These are phyloP conservation scores for Clathrus columnatus DNA, from an alignment of 768 basidiomycete species.

Conservation along the genomic window DNA sequence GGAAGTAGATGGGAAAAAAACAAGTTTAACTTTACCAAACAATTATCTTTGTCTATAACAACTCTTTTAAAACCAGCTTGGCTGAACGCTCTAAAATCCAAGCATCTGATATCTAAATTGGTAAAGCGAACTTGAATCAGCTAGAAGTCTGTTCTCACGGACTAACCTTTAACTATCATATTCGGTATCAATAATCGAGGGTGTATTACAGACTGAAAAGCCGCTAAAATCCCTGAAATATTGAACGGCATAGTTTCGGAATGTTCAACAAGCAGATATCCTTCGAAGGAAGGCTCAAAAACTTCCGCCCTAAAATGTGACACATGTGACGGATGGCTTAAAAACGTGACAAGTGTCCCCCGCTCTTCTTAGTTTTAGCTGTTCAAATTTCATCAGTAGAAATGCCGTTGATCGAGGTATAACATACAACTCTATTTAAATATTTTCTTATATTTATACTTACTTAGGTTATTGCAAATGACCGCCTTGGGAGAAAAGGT, in stretches of 20 bases:
- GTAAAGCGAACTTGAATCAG: slow-evolving; percentile 27
- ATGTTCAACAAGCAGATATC: neutral
- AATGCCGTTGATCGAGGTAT: slow-evolving; percentile 52
- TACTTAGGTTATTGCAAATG: slow-evolving; percentile 83
- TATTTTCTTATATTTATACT: slow-evolving; percentile 7
- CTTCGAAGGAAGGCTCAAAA: neutral
- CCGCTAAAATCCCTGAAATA: slow-evolving; percentile 58
- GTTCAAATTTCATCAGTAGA: neutral
- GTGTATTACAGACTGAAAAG: slow-evolving; percentile 59
- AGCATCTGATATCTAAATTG: slow-evolving; percentile 79
- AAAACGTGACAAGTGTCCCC: neutral
- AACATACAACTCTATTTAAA: too few relatives aligned
- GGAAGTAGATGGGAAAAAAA: neutral
- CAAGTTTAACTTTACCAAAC: slow-evolving; percentile 52
- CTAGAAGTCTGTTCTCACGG: neutral
- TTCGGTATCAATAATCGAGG: slow-evolving; percentile 63
- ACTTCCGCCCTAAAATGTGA: neutral
- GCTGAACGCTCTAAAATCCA: slow-evolving; percentile 67
- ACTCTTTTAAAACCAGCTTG: slow-evolving; percentile 79
- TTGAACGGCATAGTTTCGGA: slow-evolving; percentile 58
- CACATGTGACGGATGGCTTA: neutral
- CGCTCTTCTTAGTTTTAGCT: neutral
- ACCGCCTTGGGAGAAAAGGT: slow-evolving; percentile 94
- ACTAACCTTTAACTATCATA: slow-evolving; percentile 55
- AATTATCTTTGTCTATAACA: slow-evolving; percentile 97